Base-by-base conservation (phyloP, 306 rosid genomes). In the Geum urbanum region DNA sequence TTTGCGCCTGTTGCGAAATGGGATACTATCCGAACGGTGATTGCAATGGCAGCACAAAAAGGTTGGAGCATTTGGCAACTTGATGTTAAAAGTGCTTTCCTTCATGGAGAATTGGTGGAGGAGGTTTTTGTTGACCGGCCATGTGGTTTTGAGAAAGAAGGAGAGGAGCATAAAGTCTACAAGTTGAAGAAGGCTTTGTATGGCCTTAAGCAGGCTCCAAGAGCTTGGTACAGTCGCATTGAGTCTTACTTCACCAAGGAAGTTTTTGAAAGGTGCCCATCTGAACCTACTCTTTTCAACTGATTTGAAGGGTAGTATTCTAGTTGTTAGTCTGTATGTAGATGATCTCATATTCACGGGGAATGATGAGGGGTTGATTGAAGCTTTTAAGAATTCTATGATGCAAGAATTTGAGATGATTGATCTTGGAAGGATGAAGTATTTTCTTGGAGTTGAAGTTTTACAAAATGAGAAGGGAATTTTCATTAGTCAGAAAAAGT, bases 101-200 rank as follows among this genome's bases (percentile, higher is more conserved):
- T 55, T 55, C 60, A 55, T 55, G 60, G 60, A 7, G 60, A 55
- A 11, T 19, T 55, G 39, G 10, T 8, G 1, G 60, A 55, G 11
- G 37, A 4, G 27, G 39, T 20, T 5, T 55, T 19, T 4, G 15
- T 55, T 27, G 14, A 54, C 9, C 60, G 19, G 35, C 65, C 46
- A 35, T 9, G 37, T 2, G 46, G 66, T 1, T 35, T 27, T 60
- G 66, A 27, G 46, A 27, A 40, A 20, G 9, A 60, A 60, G 46
- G 66, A 37, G 47, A 60, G 18, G 66, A 60, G 66, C 66, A 60
- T 5, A 60, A 60, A 60, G 46, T 60, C 9, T 60, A 27, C 8
- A 13, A 19, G 32, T 32, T 55, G 22, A 55, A 55, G 60, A 55
- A 55, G 27, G 60, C 60, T 11, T 13, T 55, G 2, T 55, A 55